Evolutionary conservation across 805 yeast genomes (phyloP).

Genomic region (Saccharomycopsis fibuligera): DNA sequence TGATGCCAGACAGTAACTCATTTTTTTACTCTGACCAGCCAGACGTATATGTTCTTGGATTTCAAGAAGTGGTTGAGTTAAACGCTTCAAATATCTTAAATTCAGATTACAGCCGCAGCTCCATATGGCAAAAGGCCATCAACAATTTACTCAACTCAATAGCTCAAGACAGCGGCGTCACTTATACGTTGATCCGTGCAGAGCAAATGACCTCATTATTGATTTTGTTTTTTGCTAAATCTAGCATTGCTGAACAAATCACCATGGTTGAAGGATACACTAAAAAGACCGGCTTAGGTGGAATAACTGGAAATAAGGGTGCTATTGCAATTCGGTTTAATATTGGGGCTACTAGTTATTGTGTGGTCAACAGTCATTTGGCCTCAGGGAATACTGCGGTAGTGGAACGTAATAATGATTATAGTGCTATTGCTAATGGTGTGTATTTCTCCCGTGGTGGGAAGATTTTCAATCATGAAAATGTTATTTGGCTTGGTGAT

Average conservation of each 20-base stretch:
- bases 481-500: slow-evolving; percentile 92
- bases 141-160: slow-evolving; percentile 53
- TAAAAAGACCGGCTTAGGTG: slow-evolving; percentile 93
- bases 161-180: slow-evolving; percentile 35
- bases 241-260: slow-evolving; percentile 42
- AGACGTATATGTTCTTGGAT: slow-evolving; percentile 81
- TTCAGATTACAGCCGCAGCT: slow-evolving; percentile 73
- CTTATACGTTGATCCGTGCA: slow-evolving; percentile 59
- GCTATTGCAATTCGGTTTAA: slow-evolving; percentile 89
- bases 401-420: slow-evolving; percentile 83
- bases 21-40: slow-evolving; percentile 39
- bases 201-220: slow-evolving; percentile 71
- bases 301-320: slow-evolving; percentile 96
- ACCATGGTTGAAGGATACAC: slow-evolving; percentile 91
- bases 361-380: slow-evolving; percentile 83
- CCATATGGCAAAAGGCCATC: slow-evolving; percentile 72
- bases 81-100: slow-evolving; percentile 86
- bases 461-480: slow-evolving; percentile 75
- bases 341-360: slow-evolving; percentile 72
- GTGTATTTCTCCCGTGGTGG: slow-evolving; percentile 63
- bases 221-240: slow-evolving; percentile 55
- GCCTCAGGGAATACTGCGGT: slow-evolving; percentile 87
- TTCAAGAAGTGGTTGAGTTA: slow-evolving; percentile 90
- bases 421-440: slow-evolving; percentile 66
- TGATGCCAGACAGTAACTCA: slow-evolving; percentile 64